Evolutionary conservation across 2,329 filamentous ascomycete species (phyloP), one percentile per base, ranked within the genome.

Genomic region (Cercospora berteroae): DNA sequence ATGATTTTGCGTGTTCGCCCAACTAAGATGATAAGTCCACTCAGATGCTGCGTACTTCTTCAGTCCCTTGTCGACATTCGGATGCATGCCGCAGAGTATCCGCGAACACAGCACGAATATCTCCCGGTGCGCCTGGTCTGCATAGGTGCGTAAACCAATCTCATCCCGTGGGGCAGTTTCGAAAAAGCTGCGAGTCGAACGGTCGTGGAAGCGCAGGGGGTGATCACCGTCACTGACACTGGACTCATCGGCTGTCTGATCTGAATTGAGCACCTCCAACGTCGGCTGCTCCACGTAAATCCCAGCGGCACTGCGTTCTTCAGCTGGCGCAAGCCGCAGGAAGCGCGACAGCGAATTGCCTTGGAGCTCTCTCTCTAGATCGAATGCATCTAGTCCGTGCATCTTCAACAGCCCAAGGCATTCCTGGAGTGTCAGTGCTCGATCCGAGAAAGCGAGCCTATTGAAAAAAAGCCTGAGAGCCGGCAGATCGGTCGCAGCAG

Each of bases 361-460:
- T 25, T 64, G 61, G 13, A 64, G 61, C 50, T 64, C 61, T 44
- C 61, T 50, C 42, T 64, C 61, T n/a, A 64, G 50, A 44, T 64
- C 61, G 29, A 39, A 64, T 29, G 61, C 29, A 20, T 31, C 61
- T n/a, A 55, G 42, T n/a, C 31, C 50, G 16, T 33, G 27, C 29
- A 64, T 42, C 31, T 64, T 64, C 13, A 64, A 31, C 13, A 64
- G 8, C 4, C 25, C 48, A 10, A 57, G 31, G n/a, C 61, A 64
- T 20, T 64, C 61, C 4, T 64, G 42, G 16, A 64, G 61, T 44
- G 61, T 57, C 33, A 64, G 20, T 20, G 50, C 50, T n/a, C 61
- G 48, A 31, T 64, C 25, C 20, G 50, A 64, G 50, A 57, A 57
- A 2, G 61, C 61, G 20, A 57, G 29, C 61, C 61, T 58, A n/a